A percentile compares a stretch with the other conserved stretches of the same genome.
Conservation (phyloP, 1,284 basidiomycete genomes). For the Tylopilus orsonianus region DNA sequence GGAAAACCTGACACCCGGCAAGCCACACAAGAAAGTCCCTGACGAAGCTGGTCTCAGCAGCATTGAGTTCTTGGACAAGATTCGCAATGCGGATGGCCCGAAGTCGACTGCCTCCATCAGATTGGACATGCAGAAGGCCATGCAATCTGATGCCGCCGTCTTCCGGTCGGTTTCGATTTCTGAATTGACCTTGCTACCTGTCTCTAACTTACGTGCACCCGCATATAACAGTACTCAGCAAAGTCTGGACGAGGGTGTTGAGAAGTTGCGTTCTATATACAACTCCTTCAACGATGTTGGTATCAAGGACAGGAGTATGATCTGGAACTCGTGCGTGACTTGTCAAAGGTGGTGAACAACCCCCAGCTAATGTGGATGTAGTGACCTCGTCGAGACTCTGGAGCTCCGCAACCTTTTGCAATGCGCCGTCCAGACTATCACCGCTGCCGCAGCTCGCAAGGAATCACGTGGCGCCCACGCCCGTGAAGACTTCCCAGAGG, state of each 20-base stretch:
- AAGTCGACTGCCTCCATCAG: slow-evolving; percentile 90
- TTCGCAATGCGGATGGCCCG: slow-evolving; percentile 81
- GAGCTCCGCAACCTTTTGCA: slow-evolving; percentile 97
- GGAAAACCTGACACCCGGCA: slow-evolving; percentile 87
- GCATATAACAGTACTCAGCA: slow-evolving; percentile 75
- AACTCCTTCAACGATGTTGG: slow-evolving; percentile 88
- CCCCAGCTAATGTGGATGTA: slow-evolving; percentile 34
- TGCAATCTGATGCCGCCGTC: slow-evolving; percentile 93
- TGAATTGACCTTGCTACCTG: neutral
- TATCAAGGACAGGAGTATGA: slow-evolving; percentile 97
- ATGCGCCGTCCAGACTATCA: slow-evolving; percentile 95
- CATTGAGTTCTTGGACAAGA: slow-evolving; percentile 89
- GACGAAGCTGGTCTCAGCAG: slow-evolving; percentile 86
- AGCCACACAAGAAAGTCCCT: slow-evolving; percentile 87
- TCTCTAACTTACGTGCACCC: slow-evolving; percentile 22
- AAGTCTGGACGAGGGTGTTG: slow-evolving; percentile 89
- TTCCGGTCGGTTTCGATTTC: slow-evolving; percentile 59
- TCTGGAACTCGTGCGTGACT: slow-evolving; percentile 89
- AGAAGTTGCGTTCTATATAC: slow-evolving; percentile 86
- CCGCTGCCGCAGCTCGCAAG: slow-evolving; percentile 92
- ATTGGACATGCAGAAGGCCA: slow-evolving; percentile 97
- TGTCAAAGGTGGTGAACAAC: neutral
- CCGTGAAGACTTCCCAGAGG: slow-evolving; percentile 92
- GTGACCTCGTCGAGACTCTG: slow-evolving; percentile 94
- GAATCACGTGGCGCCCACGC: slow-evolving; percentile 98